Evolutionary conservation across 805 yeast species (phyloP).

Genomic region (Millerozyma miso): DNA sequence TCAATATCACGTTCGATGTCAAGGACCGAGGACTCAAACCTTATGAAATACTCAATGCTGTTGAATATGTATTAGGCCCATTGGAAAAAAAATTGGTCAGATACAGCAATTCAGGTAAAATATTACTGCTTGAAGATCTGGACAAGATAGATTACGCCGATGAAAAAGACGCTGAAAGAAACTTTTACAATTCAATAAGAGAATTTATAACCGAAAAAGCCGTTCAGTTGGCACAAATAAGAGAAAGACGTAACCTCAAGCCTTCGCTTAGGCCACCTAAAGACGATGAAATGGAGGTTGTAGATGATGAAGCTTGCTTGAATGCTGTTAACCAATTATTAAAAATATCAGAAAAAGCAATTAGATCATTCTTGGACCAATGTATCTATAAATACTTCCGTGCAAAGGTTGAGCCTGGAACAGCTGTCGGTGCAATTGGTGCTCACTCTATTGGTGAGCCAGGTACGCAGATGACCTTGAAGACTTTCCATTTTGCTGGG

Average conservation of each 20-base stretch:
- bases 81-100: slow-evolving; percentile 57
- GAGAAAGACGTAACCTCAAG: slow-evolving; percentile 51
- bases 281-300: slow-evolving; percentile 36
- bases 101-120: slow-evolving; percentile 69
- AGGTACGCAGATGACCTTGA: slow-evolving; percentile 96
- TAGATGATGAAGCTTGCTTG: slow-evolving; percentile 23
- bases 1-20: slow-evolving; percentile 61
- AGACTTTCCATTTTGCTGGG: slow-evolving; percentile 97
- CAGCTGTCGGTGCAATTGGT: slow-evolving; percentile 99
- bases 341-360: slow-evolving; percentile 59
- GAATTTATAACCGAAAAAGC: slow-evolving; percentile 60
- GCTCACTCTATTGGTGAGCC: slow-evolving; percentile 99
- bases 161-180: slow-evolving; percentile 82
- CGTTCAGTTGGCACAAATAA: slow-evolving; percentile 46
- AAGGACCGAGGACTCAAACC: slow-evolving; percentile 61
- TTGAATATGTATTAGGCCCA: slow-evolving; percentile 56
- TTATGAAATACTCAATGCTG: slow-evolving; percentile 55
- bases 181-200: slow-evolving; percentile 72
- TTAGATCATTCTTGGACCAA: slow-evolving; percentile 64
- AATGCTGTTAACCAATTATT: slow-evolving; percentile 59
- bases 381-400: slow-evolving; percentile 78
- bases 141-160: slow-evolving; percentile 66
- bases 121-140: slow-evolving; percentile 37
- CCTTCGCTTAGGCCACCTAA: slow-evolving; percentile 39
- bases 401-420: slow-evolving; percentile 97